A percentile compares a stretch with the other conserved stretches of the same genome.
Conservation (phyloP, 805 yeast species). For the Brettanomyces nanus region DNA sequence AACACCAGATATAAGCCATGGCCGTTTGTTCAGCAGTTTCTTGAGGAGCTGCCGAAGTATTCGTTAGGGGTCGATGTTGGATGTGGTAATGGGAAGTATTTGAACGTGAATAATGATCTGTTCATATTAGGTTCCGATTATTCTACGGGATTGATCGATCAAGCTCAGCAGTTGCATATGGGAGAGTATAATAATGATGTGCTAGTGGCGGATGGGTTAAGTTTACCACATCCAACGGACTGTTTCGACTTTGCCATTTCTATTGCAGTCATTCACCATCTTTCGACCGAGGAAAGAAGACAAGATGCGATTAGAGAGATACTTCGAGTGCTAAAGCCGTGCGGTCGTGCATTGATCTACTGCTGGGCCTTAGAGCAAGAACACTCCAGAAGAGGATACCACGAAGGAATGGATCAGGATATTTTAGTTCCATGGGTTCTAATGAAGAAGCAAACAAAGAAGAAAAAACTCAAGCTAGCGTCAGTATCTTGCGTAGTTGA, state of each 20-base stretch:
- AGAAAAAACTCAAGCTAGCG: conserved; percentile 19
- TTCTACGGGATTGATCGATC: conserved; percentile 58
- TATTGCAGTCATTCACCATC: conserved; percentile 94
- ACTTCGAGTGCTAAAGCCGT: conserved; percentile 39
- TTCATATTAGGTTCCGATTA: conserved; percentile 69
- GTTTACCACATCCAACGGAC: conserved; percentile 43
- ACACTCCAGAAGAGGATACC: conserved; percentile 80
- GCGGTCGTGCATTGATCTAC: conserved; percentile 72
- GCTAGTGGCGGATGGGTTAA: conserved; percentile 74
- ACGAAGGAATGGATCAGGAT: conserved; percentile 88
- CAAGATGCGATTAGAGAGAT: conserved; percentile 67
- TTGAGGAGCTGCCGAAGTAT: conserved; percentile 40
- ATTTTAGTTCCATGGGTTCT: conserved; percentile 94
- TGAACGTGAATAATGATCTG: conserved; percentile 60
- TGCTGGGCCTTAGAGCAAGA: conserved; percentile 98
- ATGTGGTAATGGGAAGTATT: conserved; percentile 94
- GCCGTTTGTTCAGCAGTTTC: conserved; percentile 83
- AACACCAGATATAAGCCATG: conserved; percentile 94
- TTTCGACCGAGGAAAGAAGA: conserved; percentile 77
- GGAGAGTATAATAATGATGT: conserved; percentile 37
- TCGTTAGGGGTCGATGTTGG: conserved; percentile 88
- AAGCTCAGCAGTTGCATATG: conserved; percentile 42
- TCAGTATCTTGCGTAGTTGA: conserved; percentile 12
- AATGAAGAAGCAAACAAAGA: conserved; percentile 38
- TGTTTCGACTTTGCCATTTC: conserved; percentile 77